A percentile compares a stretch with the other conserved stretches of the same genome.
Evolutionary conservation across 305 asterid species (phyloP).

Genomic region (Solanum hybrid): DNA sequence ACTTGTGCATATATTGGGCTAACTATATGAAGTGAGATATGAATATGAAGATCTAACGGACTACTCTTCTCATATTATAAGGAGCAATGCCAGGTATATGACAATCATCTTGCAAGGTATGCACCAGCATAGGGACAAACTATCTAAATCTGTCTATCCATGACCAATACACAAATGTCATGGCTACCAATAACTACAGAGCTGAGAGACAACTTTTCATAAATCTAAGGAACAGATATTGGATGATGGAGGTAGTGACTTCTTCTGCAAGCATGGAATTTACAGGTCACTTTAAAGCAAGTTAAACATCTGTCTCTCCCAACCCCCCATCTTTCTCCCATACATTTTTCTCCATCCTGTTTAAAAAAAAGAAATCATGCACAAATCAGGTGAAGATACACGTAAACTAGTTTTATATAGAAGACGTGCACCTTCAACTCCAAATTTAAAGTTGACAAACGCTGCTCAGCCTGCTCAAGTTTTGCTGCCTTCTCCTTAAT

Average conservation of each 20-base stretch:
- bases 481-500: slow-evolving; percentile 54
- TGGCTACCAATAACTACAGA: neutral
- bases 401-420: neutral
- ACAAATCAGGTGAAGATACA: neutral
- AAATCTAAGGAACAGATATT: neutral
- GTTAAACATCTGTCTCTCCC: neutral
- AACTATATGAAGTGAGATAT: neutral
- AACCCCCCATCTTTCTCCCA: neutral
- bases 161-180: neutral
- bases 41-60: neutral
- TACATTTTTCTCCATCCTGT: neutral
- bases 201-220: neutral
- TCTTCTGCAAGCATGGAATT: neutral
- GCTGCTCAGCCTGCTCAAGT: slow-evolving; percentile 81
- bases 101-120: neutral
- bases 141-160: neutral
- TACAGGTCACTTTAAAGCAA: neutral
- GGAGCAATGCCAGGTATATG: neutral
- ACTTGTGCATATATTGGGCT: neutral
- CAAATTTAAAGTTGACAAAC: slow-evolving; percentile 59
- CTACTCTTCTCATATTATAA: neutral
- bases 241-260: neutral
- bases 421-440: slow-evolving; percentile 63
- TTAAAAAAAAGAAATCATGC: neutral
- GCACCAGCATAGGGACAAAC: neutral